A percentile compares a stretch with the other conserved stretches of the same genome.
Conservation (phyloP, 352 stramenopile species). For the Globisporangium viniferum region DNA sequence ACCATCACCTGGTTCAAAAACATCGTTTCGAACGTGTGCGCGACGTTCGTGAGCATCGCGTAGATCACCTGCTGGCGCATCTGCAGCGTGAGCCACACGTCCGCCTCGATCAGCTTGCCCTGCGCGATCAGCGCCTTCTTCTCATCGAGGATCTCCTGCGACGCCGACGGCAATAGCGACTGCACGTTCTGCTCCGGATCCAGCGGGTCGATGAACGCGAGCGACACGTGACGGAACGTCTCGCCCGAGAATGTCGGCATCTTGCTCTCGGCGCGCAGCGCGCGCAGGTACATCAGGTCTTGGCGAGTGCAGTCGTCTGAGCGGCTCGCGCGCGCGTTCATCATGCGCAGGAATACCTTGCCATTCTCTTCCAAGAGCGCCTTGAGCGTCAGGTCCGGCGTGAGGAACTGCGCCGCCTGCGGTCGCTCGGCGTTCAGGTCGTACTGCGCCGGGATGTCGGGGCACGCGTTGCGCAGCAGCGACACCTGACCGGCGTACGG, state of each 20-base stretch:
- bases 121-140: slow-evolving; percentile 68
- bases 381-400: slow-evolving; percentile 70
- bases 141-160: slow-evolving; percentile 42
- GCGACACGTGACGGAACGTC: slow-evolving; percentile 67
- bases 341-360: slow-evolving; percentile 70
- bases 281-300: slow-evolving; percentile 67
- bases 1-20: slow-evolving; percentile 74
- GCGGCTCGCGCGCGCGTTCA: slow-evolving; percentile 71
- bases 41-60: slow-evolving; percentile 77
- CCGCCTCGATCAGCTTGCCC: slow-evolving; percentile 74
- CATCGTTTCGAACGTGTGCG: slow-evolving; percentile 83
- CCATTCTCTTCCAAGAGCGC: slow-evolving; percentile 76
- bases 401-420: slow-evolving; percentile 64
- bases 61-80: slow-evolving; percentile 85
- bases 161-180: slow-evolving; percentile 69
- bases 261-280: slow-evolving; percentile 49
- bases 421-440: slow-evolving; percentile 38
- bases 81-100: slow-evolving; percentile 82
- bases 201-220: slow-evolving; percentile 74
- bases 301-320: slow-evolving; percentile 71
- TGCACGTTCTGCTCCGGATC: slow-evolving; percentile 78
- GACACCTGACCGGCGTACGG: slow-evolving; percentile 75
- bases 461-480: slow-evolving; percentile 74
- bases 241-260: slow-evolving; percentile 87
- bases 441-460: slow-evolving; percentile 70